Evolutionary conservation across 2,329 filamentous ascomycete species (phyloP), one percentile per base, ranked within the genome.

Genomic region (Monosporascus sp.): DNA sequence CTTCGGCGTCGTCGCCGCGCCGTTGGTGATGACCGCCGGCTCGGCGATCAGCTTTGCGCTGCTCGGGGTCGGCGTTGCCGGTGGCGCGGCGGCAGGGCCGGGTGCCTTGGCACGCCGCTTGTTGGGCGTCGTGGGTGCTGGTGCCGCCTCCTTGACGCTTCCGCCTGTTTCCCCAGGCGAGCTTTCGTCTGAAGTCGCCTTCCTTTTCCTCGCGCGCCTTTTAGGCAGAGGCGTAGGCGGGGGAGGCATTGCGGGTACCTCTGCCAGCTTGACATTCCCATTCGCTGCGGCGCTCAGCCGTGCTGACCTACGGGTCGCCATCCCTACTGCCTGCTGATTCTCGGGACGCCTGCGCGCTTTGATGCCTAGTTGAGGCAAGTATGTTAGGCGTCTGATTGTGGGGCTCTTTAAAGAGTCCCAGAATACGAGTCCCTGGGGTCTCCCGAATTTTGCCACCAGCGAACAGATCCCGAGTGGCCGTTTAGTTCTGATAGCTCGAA

Each of bases 41-140:
- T 72, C 67, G 38, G 68, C 67, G 9, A 77, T 74, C 49, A 76
- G 68, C 28, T 66, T 68, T 14, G 70, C 72, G 44, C 70, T 72
- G 55, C 69, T 72, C n/a, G 77, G 74, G 1, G 77, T 78, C 0
- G 78, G 77, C 5, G 78, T 80, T 24, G 68, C 62, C 18, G 77
- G 76, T 15, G 71, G 70, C 28, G 65, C 65, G 7, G 59, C 53
- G 69, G 64, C 41, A 17, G 52, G 55, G 14, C 31, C 48, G 48
- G 48, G 43, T 9, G 59, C 63, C 37, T 49, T 60, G 18, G 56
- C 28, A 2, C 64, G 65, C 48, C 65, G 63, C 56, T 62, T 70
- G 49, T 56, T 64, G 41, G 67, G 65, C 48, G 66, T 65, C 40
- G 63, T 55, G 8, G 69, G 63, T 26, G 62, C 60, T 20, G 60